Base-by-base conservation (phyloP, 116 monocot species). In the Iris pallida region DNA sequence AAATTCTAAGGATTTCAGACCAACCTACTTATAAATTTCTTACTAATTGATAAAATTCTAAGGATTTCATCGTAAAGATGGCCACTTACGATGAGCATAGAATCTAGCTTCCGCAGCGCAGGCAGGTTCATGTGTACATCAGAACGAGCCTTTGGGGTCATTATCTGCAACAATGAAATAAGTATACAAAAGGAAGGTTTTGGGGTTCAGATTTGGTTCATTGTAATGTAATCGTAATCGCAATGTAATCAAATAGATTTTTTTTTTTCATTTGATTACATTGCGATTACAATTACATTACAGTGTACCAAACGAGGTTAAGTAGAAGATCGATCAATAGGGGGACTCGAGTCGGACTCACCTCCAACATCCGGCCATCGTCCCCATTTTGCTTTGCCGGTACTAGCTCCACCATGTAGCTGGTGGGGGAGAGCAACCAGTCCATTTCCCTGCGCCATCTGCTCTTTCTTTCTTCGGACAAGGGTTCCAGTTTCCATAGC, bases 391-490 rank as follows among this genome's bases (percentile, higher is more conserved):
- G 99, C 79, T 82, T 79, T 78, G 84, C 82, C 67, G 99, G 93
- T 54, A 99, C 99, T 43, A 99, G 74, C 72, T 99, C 99, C 53
- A 93, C 90, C 90, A 99, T 99, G 64, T 88, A 86, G 69, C 79
- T 90, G 0, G 99, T 85, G 42, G 90, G 93, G 16, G 84, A 99
- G 4, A 99, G 88, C 16, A 99, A 65, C 99, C 93, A 99, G 53
- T 90, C 90, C 88, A 99, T 93, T 79, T 99, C 99, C 57, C 78
- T 80, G 8, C 69, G 55, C 99, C 99, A 99, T 57, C 75, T 88
- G 67, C 64, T 68, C 74, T 99, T 99, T 80, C 74, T 90, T 52
- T 83, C 93, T 13, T 78, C 80, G 16, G 87, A 73, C 40, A 99
- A 63, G 9, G 99, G 99, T 47, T 99, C 99, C 72, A 99, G 59